phyloP scores from a whole-genome alignment of 225 moss, liverwort and hornwort species.

The Antitrichia curtipendula region DNA sequence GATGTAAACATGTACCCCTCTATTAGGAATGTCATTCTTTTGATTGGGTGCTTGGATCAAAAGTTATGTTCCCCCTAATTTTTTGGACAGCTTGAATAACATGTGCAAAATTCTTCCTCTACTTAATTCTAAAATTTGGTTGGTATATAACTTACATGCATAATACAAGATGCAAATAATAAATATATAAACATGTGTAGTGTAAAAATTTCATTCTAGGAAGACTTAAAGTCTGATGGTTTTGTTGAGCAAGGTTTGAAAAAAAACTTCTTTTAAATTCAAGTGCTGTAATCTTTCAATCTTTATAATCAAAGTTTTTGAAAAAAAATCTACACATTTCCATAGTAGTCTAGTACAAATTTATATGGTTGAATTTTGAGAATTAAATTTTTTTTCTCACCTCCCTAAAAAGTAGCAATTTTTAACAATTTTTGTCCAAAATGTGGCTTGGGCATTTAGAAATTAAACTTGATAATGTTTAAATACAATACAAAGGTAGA shows the following conservation, averaged over 20 bases:
- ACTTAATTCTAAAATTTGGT: too few species aligned
- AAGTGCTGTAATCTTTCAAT: background rate
- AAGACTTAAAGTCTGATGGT: too few species aligned
- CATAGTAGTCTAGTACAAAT: background rate
- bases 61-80: too few species aligned
- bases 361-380: background rate
- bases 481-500: background rate
- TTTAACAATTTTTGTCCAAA: background rate
- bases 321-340: background rate
- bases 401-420: background rate
- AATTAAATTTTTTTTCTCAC: too few species aligned
- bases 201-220: background rate
- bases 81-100: too few species aligned
- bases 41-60: too few species aligned
- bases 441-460: rapidly evolving
- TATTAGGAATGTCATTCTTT: too few species aligned
- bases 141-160: background rate
- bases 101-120: too few species aligned
- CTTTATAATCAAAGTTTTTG: rapidly evolving
- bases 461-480: rapidly evolving
- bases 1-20: too few species aligned
- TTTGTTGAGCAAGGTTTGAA: rapidly evolving
- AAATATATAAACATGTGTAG: background rate
- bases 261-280: background rate
- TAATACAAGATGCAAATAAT: background rate